These are phyloP conservation scores for Piper longum DNA, from an alignment of 164 flowering plant genomes.

Conservation along the genomic window DNA sequence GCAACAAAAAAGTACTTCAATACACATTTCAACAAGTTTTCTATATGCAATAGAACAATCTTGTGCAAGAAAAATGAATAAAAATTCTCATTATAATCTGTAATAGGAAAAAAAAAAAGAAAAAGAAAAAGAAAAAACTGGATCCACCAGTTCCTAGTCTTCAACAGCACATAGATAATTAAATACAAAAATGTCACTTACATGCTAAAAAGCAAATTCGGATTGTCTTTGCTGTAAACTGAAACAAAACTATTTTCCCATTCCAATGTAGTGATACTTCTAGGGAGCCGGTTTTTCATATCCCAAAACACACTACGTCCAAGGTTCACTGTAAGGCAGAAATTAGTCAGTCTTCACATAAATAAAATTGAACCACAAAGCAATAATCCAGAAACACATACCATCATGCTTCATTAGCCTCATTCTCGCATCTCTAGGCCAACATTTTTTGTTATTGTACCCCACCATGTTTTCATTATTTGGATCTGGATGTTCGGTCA, in stretches of 20 bases:
- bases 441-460: slow-evolving; percentile 94
- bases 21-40: background rate
- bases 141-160: too few relatives aligned
- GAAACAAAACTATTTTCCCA: slow-evolving; percentile 99
- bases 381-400: slow-evolving; percentile 9
- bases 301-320: slow-evolving; percentile 99
- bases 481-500: slow-evolving; percentile 99
- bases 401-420: slow-evolving; percentile 99
- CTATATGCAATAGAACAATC: background rate
- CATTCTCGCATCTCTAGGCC: slow-evolving; percentile 99
- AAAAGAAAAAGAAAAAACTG: too few relatives aligned
- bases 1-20: background rate
- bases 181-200: slow-evolving; percentile 16
- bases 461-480: slow-evolving; percentile 99
- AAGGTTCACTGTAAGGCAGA: slow-evolving; percentile 56
- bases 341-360: background rate
- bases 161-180: background rate
- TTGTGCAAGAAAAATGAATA: too few relatives aligned
- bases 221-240: slow-evolving; percentile 99
- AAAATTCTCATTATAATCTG: too few relatives aligned
- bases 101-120: too few relatives aligned
- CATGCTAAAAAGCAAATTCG: slow-evolving; percentile 98
- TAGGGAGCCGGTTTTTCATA: slow-evolving; percentile 97
- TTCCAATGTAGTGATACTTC: slow-evolving; percentile 95
- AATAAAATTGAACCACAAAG: background rate